Evolutionary conservation across 495 filamentous ascomycete genomes (phyloP).

Genomic region (Podospora tetraspora): DNA sequence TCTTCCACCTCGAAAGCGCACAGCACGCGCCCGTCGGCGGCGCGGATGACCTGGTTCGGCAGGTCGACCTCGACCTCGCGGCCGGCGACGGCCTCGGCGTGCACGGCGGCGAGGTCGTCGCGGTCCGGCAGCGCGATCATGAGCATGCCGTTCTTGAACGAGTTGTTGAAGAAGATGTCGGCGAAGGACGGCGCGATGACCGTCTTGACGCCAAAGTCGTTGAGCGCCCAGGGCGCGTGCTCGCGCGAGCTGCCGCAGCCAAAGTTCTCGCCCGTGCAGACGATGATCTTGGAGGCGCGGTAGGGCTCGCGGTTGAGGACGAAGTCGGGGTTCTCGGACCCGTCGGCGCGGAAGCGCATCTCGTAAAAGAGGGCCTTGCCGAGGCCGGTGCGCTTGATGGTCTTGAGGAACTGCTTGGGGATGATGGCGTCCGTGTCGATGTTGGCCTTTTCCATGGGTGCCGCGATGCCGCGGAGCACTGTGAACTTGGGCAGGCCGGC

Average conservation of each 20-base stretch:
- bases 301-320: slow-evolving; percentile 89
- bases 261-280: slow-evolving; percentile 91
- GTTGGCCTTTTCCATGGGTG: slow-evolving; percentile 80
- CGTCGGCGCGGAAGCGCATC: slow-evolving; percentile 66
- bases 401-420: slow-evolving; percentile 98
- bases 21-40: slow-evolving; percentile 63
- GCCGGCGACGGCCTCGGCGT: slow-evolving; percentile 74
- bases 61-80: slow-evolving; percentile 90
- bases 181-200: slow-evolving; percentile 90
- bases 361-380: slow-evolving; percentile 82
- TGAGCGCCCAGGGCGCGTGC: slow-evolving; percentile 94
- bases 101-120: slow-evolving; percentile 61
- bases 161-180: slow-evolving; percentile 99
- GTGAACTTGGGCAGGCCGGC: slow-evolving; percentile 78
- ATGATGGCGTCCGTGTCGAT: slow-evolving; percentile 98
- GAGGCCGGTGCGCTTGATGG: slow-evolving; percentile 95
- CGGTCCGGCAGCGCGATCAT: slow-evolving; percentile 71
- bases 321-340: slow-evolving; percentile 71
- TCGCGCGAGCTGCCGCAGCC: slow-evolving; percentile 91
- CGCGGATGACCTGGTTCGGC: slow-evolving; percentile 74
- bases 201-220: slow-evolving; percentile 93
- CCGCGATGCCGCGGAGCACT: slow-evolving; percentile 77
- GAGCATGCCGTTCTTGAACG: slow-evolving; percentile 99
- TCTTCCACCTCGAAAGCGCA: slow-evolving; percentile 78
- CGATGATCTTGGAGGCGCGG: slow-evolving; percentile 79